Percentiles rank a stretch among this genome's conserved stretches.
Evolutionary conservation across 208 protist species (phyloP).

Genomic region (Endotrypanum monterogeii): DNA sequence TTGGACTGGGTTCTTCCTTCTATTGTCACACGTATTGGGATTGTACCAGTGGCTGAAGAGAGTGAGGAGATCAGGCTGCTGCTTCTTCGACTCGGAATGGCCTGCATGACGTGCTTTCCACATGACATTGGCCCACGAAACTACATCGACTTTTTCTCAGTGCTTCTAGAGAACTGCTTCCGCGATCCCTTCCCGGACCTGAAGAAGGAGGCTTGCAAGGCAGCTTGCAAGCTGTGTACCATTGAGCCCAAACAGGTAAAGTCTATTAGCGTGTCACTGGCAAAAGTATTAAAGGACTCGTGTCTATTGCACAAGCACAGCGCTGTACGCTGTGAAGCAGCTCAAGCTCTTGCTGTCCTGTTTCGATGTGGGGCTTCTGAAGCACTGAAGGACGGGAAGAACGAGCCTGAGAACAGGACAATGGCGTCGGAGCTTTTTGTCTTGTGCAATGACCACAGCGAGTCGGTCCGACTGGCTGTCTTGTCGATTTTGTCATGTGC

Average conservation of each 20-base stretch:
- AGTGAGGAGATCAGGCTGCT: slow-evolving; percentile 84
- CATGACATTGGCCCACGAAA: slow-evolving; percentile 86
- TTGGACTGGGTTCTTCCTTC: slow-evolving; percentile 91
- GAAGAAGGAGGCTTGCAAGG: slow-evolving; percentile 84
- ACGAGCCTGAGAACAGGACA: slow-evolving; percentile 65
- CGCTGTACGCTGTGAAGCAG: slow-evolving; percentile 69
- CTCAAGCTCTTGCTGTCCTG: slow-evolving; percentile 56
- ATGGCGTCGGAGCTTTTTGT: slow-evolving; percentile 68
- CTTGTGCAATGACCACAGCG: slow-evolving; percentile 84
- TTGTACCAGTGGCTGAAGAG: slow-evolving; percentile 69
- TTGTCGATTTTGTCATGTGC: slow-evolving; percentile 59
- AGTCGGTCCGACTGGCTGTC: slow-evolving; percentile 63
- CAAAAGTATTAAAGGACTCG: slow-evolving; percentile 63
- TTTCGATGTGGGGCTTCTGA: slow-evolving; percentile 75
- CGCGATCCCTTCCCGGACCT: slow-evolving; percentile 78
- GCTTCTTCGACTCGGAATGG: slow-evolving; percentile 54
- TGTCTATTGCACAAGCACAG: slow-evolving; percentile 89
- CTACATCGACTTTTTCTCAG: slow-evolving; percentile 90
- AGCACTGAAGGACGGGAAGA: slow-evolving; percentile 64
- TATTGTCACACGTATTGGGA: slow-evolving; percentile 81
- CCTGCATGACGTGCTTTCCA: slow-evolving; percentile 84
- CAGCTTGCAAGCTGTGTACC: slow-evolving; percentile 61
- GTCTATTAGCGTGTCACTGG: slow-evolving; percentile 59
- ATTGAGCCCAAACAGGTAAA: slow-evolving; percentile 80
- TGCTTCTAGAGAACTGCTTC: slow-evolving; percentile 86